Base-by-base conservation (phyloP, 2,329 filamentous ascomycete genomes). In the Penicillium sp. region DNA sequence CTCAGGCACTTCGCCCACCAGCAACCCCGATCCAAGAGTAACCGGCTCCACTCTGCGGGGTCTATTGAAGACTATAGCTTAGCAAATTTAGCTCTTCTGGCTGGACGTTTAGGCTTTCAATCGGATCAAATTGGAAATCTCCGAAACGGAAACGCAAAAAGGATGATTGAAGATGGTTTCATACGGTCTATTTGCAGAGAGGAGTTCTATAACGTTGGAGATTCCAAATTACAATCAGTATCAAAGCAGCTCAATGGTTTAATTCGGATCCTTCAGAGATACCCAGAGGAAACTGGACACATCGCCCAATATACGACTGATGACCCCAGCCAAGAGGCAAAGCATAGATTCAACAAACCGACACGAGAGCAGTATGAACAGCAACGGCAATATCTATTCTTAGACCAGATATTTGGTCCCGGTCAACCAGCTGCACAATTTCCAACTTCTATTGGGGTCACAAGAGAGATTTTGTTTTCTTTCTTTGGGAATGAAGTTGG, bases 391-490 rank as follows among this genome's bases (percentile, higher is more conserved):
- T 11, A 49, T 19, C 37, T 57, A 13, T 57, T 57, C 26, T 5
- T 57, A n/a, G 5, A 44, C 10, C 19, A 26, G 5, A 37, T 57
- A 8, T 50, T 37, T 23, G n/a, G 19, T 8, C 5, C 4, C 8
- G 26, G 48, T 10, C 14, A 42, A 39, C 16, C 13, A 1, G 2
- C n/a, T n/a, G 6, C 16, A 21, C 4, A 43, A 39, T 50, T 47
- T 31, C 49, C 50, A 6, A 59, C 57, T 8, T 16, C 57, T 10
- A 25, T 59, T 9, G 45, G 57, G 1, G 45, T 59, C 16, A 53
- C 26, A 19, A 26, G 53, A 26, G 53, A 59, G 13, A 55, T 55
- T 9, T 9, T 59, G 9, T 19, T 27, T 8, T 53, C 43, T 3
- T 59, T 59, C 19, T 59, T 59, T 46, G 49, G 57, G n/a, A 11